Evolutionary conservation across 805 yeast genomes (phyloP).

Genomic region (Metschnikowia aberdeeniae): DNA sequence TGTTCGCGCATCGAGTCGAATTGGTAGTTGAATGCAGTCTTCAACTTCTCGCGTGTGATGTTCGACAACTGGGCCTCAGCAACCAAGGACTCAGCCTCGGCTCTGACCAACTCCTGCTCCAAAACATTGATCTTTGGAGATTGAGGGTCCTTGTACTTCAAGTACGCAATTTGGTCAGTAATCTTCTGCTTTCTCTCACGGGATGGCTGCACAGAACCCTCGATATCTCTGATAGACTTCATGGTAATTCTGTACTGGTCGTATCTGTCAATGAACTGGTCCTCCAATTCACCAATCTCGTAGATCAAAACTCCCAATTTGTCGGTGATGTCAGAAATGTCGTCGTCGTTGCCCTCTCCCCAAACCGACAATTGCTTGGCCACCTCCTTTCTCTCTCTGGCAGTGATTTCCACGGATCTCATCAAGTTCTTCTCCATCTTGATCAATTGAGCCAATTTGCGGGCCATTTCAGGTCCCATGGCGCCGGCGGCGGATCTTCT

Average conservation of each 20-base stretch:
- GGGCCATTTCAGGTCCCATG: conserved; percentile 75
- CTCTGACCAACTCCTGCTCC: conserved; percentile 87
- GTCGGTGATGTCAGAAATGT: conserved; percentile 81
- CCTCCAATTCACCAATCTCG: conserved; percentile 84
- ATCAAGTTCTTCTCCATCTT: conserved; percentile 80
- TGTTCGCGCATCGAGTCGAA: conserved; percentile 83
- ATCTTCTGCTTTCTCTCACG: conserved; percentile 83
- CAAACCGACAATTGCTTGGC: conserved; percentile 79
- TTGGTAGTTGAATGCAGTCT: conserved; percentile 79
- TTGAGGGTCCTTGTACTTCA: conserved; percentile 82
- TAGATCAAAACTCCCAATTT: conserved; percentile 78
- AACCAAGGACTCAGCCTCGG: conserved; percentile 86
- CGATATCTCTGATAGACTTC: conserved; percentile 78
- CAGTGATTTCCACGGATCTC: conserved; percentile 73
- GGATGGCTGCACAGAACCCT: conserved; percentile 83
- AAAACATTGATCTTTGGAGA: conserved; percentile 75
- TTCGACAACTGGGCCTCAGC: conserved; percentile 90
- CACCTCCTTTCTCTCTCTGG: conserved; percentile 74
- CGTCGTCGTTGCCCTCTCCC: conserved; percentile 88
- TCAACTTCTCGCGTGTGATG: conserved; percentile 81
- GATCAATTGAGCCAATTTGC: conserved; percentile 68
- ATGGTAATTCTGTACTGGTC: conserved; percentile 83
- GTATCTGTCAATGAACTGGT: conserved; percentile 79
- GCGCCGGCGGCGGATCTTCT: conserved; percentile 74
- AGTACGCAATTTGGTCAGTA: conserved; percentile 78